Evolutionary conservation across 768 basidiomycete genomes (phyloP).

Genomic region (Mycena olivaceomarginata): DNA sequence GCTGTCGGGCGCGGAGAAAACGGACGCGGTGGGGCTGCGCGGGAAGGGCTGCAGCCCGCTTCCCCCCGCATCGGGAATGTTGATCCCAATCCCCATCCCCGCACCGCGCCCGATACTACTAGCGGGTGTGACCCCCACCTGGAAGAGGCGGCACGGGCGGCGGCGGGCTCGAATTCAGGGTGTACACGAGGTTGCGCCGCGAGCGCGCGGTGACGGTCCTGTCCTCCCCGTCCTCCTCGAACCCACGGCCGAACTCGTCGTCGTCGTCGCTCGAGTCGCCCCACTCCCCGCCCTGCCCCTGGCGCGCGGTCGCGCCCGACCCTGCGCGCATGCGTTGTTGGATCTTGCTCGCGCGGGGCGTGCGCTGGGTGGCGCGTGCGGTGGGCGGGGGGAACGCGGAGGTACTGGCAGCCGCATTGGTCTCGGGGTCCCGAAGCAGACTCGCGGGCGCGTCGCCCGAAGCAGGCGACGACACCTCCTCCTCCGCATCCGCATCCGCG

Average conservation of each 20-base stretch:
- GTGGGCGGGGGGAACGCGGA: slow-evolving; percentile 2
- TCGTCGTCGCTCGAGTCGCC: slow-evolving; percentile 61
- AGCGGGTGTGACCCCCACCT: not conserved
- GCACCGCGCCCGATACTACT: slow-evolving; percentile 9
- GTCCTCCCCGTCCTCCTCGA: slow-evolving; percentile 83
- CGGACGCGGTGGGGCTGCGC: slow-evolving; percentile 77
- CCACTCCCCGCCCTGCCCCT: slow-evolving; percentile 40
- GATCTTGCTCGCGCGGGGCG: slow-evolving; percentile 38
- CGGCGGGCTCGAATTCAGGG: slow-evolving; percentile 55
- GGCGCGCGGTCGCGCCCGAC: slow-evolving; percentile 22
- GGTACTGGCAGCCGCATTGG: not conserved
- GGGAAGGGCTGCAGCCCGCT: slow-evolving; percentile 62
- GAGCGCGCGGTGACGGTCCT: slow-evolving; percentile 79
- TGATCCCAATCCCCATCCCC: slow-evolving; percentile 41
- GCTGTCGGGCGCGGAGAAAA: slow-evolving; percentile 70
- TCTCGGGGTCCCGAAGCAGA: not conserved
- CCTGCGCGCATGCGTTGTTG: slow-evolving; percentile 13
- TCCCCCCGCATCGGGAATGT: slow-evolving; percentile 41
- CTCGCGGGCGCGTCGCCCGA: not conserved
- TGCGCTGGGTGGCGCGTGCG: not conserved
- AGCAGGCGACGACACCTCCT: not conserved
- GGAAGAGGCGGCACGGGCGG: slow-evolving; percentile 68
- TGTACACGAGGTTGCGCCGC: slow-evolving; percentile 55
- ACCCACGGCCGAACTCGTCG: slow-evolving; percentile 62
- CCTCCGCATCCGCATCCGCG: not conserved